Evolutionary conservation across 495 filamentous ascomycete species (phyloP), one percentile per base, ranked within the genome.

Genomic region (Acidomyces sp.): DNA sequence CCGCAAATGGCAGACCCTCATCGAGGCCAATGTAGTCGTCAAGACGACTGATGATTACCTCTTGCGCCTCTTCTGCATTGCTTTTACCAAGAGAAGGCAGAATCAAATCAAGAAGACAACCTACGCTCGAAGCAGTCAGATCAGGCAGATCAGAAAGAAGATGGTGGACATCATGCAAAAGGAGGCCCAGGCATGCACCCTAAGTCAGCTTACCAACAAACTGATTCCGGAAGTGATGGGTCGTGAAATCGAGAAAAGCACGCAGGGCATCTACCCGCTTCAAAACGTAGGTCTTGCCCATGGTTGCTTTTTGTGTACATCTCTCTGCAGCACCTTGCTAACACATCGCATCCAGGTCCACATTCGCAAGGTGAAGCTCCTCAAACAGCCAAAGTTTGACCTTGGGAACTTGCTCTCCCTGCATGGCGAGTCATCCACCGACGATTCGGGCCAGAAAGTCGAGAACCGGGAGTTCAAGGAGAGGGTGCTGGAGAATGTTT

Each of bases 81-180:
- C 90, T 50, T 97, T 97, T 75, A 97, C 90, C 63, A 96, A 95
- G 82, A 72, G 83, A 62, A 75, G 90, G 55, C 85, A 86, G 49
- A 97, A 97, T 72, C 90, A 97, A 71, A 85, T 97, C 71, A 94
- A 94, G 81, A 96, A 95, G 79, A 97, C 90, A 54, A 96, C 92
- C 56, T 97, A 97, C 62, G 90, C 90, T 45, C 75, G 78, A 44
- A 82, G 83, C 53, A 94, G 88, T 43, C 90, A 97, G 67, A 95
- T 96, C 63, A 78, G 92, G 43, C 75, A 80, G 51, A 97, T 97
- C 63, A 78, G 90, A 66, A 88, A 87, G 75, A 96, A 96, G 84
- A 97, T 97, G 90, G 78, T 78, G 34, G 90, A 96, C 72, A 96
- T 97, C 67, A 95, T 97, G 62, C 77, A 82, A 63, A 82, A 85